Evolutionary conservation across 2,329 filamentous ascomycete species (phyloP).

Genomic region (Atkinsonella hypoxylon): DNA sequence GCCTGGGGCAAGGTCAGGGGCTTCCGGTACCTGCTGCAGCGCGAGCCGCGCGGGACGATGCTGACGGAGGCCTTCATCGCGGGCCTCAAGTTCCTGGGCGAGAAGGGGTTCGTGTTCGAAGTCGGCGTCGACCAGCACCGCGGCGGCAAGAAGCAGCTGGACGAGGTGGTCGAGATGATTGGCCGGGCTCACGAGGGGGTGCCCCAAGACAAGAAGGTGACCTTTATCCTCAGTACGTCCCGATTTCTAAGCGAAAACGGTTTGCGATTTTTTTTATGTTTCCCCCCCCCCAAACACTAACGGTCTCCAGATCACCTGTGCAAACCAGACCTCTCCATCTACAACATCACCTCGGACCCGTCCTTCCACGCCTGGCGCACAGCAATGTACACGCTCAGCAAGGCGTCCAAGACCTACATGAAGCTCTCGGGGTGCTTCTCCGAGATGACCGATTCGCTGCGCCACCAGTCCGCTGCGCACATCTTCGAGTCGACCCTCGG

Average conservation of each 20-base stretch:
- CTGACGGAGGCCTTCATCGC: constrained; percentile 52
- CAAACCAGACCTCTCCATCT: constrained; percentile 66
- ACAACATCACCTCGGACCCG: constrained; percentile 41
- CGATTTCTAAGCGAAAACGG: too few species aligned
- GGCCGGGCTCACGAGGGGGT: constrained; percentile 51
- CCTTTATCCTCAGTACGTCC: constrained; percentile 60
- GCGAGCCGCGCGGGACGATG: constrained; percentile 56
- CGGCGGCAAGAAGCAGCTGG: constrained; percentile 62
- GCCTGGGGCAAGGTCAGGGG: constrained; percentile 61
- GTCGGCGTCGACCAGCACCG: constrained; percentile 70
- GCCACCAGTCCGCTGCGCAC: constrained; percentile 34
- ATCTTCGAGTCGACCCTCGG: constrained; percentile 53
- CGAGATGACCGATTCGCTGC: constrained; percentile 54
- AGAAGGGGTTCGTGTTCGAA: constrained; percentile 60
- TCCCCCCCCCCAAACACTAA: too few species aligned
- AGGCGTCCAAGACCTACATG: constrained; percentile 60
- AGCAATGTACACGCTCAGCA: constrained; percentile 55
- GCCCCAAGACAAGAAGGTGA: constrained; percentile 45
- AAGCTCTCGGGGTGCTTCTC: constrained; percentile 83
- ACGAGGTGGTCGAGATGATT: constrained; percentile 61
- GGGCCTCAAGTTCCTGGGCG: constrained; percentile 51
- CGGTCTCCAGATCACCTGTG: constrained; percentile 64
- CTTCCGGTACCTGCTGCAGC: constrained; percentile 74
- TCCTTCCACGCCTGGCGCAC: constrained; percentile 58
- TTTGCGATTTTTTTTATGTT: too few species aligned